Percentiles rank a stretch among this genome's conserved stretches.
Evolutionary conservation across 805 yeast species (phyloP).

Genomic region (Kodamaea neixiangensis): DNA sequence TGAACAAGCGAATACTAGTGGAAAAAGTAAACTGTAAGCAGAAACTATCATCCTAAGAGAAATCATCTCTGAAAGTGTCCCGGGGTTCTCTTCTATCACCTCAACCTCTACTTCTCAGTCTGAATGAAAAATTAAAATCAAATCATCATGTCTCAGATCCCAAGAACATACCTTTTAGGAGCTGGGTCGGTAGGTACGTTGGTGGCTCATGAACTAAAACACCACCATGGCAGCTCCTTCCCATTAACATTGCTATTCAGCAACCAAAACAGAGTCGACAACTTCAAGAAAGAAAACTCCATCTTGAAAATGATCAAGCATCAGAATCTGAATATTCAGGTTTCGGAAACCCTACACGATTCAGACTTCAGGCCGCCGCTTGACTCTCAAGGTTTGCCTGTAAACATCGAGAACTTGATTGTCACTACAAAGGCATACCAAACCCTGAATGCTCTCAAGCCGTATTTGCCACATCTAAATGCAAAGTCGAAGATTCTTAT

Average conservation of each 20-base stretch:
- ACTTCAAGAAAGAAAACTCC: constrained; percentile 44
- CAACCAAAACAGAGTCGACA: constrained; percentile 41
- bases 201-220: constrained; percentile 47
- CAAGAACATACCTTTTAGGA: constrained; percentile 46
- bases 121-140: neutral
- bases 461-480: constrained; percentile 51
- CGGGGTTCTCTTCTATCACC: neutral
- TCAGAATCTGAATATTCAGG: constrained; percentile 19
- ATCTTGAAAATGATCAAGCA: constrained; percentile 31
- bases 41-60: no score
- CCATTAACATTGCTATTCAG: constrained; percentile 34
- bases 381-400: constrained; percentile 9
- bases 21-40: no score
- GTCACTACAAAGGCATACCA: constrained; percentile 82
- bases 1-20: no score
- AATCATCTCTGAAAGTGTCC: no score
- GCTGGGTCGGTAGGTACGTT: constrained; percentile 57
- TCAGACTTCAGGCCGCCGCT: constrained; percentile 27
- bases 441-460: constrained; percentile 61
- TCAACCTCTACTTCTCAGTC: neutral
- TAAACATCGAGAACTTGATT: constrained; percentile 55
- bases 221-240: constrained; percentile 42
- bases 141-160: constrained; percentile 36
- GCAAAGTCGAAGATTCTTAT: constrained; percentile 58
- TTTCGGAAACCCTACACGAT: constrained; percentile 18